Conservation (phyloP, 139 green algal species). For the Pseudopediastrum boryanum region DNA sequence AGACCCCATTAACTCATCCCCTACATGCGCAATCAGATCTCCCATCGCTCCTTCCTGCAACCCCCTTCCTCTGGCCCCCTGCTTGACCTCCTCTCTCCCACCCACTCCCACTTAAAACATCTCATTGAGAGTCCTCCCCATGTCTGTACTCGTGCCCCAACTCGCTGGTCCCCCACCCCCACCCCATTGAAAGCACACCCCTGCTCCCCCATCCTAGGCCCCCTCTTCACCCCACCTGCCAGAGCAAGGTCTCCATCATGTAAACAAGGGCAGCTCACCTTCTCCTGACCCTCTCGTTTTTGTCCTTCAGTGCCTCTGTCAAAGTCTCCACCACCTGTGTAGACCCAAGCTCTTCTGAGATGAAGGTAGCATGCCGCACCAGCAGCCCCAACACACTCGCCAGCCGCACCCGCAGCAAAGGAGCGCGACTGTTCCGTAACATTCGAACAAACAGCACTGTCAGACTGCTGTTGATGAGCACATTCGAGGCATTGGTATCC, state of each 20-base stretch:
- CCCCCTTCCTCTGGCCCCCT: no score
- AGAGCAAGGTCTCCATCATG: no score
- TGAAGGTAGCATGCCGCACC: slow-evolving; percentile 90
- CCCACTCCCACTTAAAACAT: no score
- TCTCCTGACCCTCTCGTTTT: slow-evolving; percentile 73
- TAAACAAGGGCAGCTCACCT: slow-evolving; percentile 32
- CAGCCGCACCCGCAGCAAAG: slow-evolving; percentile 59
- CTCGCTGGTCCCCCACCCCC: no score
- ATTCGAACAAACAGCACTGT: slow-evolving; percentile 82
- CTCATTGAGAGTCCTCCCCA: no score
- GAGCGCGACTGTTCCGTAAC: slow-evolving; percentile 62
- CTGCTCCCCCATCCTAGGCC: no score
- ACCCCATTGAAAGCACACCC: no score
- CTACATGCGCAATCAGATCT: no score
- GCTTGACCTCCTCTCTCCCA: no score
- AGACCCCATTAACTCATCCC: no score
- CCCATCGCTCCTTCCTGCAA: no score
- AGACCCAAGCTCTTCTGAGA: slow-evolving; percentile 72
- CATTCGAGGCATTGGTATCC: slow-evolving; percentile 79
- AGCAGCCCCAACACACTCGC: slow-evolving; percentile 76
- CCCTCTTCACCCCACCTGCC: not conserved
- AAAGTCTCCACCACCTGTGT: slow-evolving; percentile 78
- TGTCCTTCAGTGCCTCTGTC: slow-evolving; percentile 73
- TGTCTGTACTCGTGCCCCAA: no score
- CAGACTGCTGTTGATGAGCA: slow-evolving; percentile 88